phyloP scores from a whole-genome alignment of 2,329 filamentous ascomycete genomes.

The Aspergillus eucalypticola region DNA sequence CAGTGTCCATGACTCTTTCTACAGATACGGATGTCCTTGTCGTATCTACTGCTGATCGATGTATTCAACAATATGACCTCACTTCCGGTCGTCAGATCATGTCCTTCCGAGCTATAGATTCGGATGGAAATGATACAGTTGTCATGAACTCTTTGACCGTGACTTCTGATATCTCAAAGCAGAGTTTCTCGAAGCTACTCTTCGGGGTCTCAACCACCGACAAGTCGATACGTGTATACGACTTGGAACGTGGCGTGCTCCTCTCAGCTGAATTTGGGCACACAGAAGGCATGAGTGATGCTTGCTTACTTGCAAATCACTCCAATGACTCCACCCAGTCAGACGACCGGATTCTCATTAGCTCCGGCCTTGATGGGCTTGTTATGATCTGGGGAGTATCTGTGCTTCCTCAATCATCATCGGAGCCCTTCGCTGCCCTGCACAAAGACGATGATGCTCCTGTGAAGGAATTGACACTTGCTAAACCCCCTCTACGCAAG shows the following conservation, averaged over 20 bases:
- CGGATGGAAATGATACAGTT: conserved; percentile 76
- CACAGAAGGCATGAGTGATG: conserved; percentile 87
- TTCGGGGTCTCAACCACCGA: conserved; percentile 91
- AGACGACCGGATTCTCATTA: conserved; percentile 58
- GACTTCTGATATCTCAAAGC: conserved; percentile 53
- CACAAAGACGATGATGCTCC: conserved; percentile 40
- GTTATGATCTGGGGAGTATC: conserved; percentile 72
- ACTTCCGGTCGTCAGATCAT: conserved; percentile 67
- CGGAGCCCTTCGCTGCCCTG: conserved; percentile 30
- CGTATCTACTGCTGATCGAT: conserved; percentile 63
- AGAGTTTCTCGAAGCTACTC: conserved; percentile 63
- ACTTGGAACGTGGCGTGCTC: conserved; percentile 72
- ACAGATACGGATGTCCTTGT: conserved; percentile 57
- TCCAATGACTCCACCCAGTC: conserved; percentile 44
- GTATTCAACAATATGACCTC: conserved; percentile 62
- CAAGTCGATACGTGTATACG: conserved; percentile 91
- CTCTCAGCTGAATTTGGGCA: conserved; percentile 92
- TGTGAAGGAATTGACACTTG: conserved; percentile 53
- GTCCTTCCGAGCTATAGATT: conserved; percentile 81
- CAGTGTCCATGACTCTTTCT: conserved; percentile 76
- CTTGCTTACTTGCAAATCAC: conserved; percentile 64
- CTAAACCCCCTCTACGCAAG: conserved; percentile 74
- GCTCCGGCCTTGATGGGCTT: conserved; percentile 75
- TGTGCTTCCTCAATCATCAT: conserved; percentile 35
- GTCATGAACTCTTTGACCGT: conserved; percentile 76